Percentiles rank a stretch among this genome's conserved stretches.
Conservation (phyloP, 768 basidiomycete species). For the Russula sp. region DNA sequence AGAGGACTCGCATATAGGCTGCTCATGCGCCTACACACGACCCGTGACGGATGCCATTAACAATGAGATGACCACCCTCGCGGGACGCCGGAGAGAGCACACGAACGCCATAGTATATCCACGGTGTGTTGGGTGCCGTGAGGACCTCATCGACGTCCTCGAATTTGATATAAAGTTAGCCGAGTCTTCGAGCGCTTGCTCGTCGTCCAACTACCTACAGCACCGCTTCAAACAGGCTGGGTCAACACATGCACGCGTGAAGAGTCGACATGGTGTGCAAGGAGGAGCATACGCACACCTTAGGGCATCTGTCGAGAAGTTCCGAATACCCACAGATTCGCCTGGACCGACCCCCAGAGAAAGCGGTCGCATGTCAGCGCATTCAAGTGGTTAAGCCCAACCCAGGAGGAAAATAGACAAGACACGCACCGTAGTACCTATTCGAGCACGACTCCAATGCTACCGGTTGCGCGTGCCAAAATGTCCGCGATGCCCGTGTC, state of each 20-base stretch:
- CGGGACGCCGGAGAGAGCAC: neutral
- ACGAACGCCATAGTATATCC: conserved; percentile 90
- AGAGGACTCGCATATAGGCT: conserved; percentile 85
- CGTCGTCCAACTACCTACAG: conserved; percentile 79
- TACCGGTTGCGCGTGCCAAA: conserved; percentile 75
- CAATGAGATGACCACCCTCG: neutral
- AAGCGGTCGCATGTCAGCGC: conserved; percentile 20
- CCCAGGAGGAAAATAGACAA: too few relatives aligned
- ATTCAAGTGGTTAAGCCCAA: neutral
- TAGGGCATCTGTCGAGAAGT: conserved; percentile 78
- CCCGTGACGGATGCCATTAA: conserved; percentile 32
- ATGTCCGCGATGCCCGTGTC: conserved; percentile 73
- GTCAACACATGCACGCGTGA: neutral
- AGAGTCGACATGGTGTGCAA: neutral
- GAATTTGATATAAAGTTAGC: conserved; percentile 89
- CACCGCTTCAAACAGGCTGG: neutral
- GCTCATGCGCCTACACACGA: conserved; percentile 93
- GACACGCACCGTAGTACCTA: conserved; percentile 67
- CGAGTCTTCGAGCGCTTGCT: conserved; percentile 84
- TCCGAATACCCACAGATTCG: conserved; percentile 63
- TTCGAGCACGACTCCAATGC: conserved; percentile 90
- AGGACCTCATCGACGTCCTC: conserved; percentile 62
- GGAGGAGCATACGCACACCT: conserved; percentile 40
- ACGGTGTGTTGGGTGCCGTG: conserved; percentile 67
- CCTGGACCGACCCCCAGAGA: conserved; percentile 72